Evolutionary conservation across 345 rosid species (phyloP).

Genomic region (Turritis glabra): DNA sequence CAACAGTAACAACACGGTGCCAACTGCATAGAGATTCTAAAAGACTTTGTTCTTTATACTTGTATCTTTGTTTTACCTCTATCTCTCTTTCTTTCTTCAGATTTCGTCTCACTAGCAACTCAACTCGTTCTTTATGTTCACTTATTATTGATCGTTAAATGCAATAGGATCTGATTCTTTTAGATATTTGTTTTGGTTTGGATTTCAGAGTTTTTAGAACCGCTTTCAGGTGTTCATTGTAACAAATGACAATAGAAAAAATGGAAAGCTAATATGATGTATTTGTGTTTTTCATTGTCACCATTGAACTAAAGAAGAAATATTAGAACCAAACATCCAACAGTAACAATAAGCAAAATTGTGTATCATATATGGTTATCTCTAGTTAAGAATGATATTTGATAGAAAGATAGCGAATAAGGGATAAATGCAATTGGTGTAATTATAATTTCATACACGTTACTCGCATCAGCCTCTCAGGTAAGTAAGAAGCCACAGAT

Average conservation of each 20-base stretch:
- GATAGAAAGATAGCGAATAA: too few relatives aligned
- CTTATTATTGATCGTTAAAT: slow-evolving; percentile 16
- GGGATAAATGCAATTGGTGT: too few relatives aligned
- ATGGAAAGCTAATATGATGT: neutral
- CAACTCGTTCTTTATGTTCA: neutral
- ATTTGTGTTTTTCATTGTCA: neutral
- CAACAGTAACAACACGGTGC: slow-evolving; percentile 28
- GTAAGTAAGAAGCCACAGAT: too few relatives aligned
- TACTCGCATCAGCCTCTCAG: too few relatives aligned
- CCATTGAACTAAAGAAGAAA: neutral
- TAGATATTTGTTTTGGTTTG: neutral
- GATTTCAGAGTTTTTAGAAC: neutral
- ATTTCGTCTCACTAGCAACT: slow-evolving; percentile 23
- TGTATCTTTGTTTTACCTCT: slow-evolving; percentile 4
- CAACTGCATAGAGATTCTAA: slow-evolving; percentile 31
- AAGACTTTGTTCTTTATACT: neutral
- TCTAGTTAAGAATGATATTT: too few relatives aligned
- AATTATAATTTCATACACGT: too few relatives aligned
- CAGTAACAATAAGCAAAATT: neutral
- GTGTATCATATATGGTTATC: neutral
- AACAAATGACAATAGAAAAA: neutral
- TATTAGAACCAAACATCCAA: slow-evolving; percentile 1
- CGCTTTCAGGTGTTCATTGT: neutral
- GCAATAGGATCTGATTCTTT: slow-evolving; percentile 28
- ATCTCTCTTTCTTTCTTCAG: neutral